phyloP scores from a whole-genome alignment of 345 rosid genomes.

The Balakata baccata region DNA sequence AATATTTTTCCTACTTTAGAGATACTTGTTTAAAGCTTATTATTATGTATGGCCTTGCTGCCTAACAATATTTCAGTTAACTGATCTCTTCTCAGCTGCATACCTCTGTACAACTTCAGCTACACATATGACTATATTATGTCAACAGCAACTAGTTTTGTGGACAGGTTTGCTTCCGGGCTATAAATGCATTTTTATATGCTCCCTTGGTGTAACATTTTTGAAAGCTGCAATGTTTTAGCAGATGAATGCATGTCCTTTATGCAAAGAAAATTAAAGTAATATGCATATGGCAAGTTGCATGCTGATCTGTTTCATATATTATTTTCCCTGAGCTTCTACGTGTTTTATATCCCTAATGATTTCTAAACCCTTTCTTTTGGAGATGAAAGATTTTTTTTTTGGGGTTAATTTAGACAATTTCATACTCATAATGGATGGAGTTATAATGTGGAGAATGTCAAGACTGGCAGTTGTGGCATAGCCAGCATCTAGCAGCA shows the following conservation, averaged over 20 bases:
- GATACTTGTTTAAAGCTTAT: constrained; percentile 4
- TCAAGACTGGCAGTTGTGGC: neutral
- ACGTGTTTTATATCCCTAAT: neutral
- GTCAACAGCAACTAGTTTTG: constrained; percentile 86
- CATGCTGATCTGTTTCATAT: neutral
- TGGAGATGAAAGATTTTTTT: neutral
- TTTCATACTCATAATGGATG: neutral
- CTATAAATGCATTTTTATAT: neutral
- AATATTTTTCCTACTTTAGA: neutral
- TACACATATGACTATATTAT: constrained; percentile 83
- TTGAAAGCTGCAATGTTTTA: neutral
- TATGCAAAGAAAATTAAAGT: neutral
- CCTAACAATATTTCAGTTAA: constrained; percentile 37
- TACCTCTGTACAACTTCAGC: constrained; percentile 92
- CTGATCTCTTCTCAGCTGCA: constrained; percentile 75
- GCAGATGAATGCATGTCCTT: neutral
- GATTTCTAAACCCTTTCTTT: neutral
- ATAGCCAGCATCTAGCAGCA: neutral
- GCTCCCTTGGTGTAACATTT: neutral
- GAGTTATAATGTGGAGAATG: constrained; percentile 1
- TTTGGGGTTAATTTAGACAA: neutral
- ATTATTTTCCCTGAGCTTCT: neutral
- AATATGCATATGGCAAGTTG: neutral
- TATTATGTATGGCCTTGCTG: constrained; percentile 11
- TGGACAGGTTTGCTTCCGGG: constrained; percentile 73